Conservation (phyloP, 805 yeast species). For the Kodamaea sagamina region DNA sequence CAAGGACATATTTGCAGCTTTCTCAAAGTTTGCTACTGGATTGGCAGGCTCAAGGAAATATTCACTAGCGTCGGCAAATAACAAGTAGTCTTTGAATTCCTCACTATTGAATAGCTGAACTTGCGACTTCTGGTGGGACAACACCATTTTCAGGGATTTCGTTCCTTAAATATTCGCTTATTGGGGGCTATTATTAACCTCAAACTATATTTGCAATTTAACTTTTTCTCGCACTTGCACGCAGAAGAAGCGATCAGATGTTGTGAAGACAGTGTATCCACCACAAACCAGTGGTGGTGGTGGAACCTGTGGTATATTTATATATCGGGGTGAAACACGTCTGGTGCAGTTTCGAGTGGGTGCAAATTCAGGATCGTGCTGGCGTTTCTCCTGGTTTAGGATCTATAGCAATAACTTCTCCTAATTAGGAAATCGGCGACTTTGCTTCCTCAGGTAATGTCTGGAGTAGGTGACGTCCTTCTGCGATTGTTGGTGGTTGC, state of each 20-base stretch:
- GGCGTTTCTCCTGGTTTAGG: background rate
- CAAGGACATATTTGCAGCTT: background rate
- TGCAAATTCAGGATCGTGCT: background rate
- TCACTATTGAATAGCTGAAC: slow-evolving; percentile 2
- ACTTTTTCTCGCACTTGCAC: too few relatives aligned
- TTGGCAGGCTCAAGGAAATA: background rate
- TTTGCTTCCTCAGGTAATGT: background rate
- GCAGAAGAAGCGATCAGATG: background rate
- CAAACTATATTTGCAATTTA: background rate
- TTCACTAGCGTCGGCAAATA: slow-evolving; percentile 5
- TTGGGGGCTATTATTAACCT: background rate
- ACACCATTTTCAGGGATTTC: slow-evolving; percentile 4
- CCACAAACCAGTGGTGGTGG: background rate
- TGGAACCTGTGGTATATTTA: background rate
- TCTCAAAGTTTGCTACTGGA: background rate
- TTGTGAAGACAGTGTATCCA: background rate
- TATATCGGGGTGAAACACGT: slow-evolving; percentile 1
- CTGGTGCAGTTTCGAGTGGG: background rate
- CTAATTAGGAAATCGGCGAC: slow-evolving; percentile 1
- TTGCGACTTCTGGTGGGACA: slow-evolving; percentile 3
- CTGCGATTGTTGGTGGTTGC: too few relatives aligned
- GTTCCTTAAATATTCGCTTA: background rate
- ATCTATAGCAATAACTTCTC: background rate
- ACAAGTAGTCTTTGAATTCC: slow-evolving; percentile 11
- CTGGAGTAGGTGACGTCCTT: too few relatives aligned